Percentiles rank a stretch among this genome's conserved stretches.
Conservation (phyloP, 306 rosid species). For the Carpinus fangiana region DNA sequence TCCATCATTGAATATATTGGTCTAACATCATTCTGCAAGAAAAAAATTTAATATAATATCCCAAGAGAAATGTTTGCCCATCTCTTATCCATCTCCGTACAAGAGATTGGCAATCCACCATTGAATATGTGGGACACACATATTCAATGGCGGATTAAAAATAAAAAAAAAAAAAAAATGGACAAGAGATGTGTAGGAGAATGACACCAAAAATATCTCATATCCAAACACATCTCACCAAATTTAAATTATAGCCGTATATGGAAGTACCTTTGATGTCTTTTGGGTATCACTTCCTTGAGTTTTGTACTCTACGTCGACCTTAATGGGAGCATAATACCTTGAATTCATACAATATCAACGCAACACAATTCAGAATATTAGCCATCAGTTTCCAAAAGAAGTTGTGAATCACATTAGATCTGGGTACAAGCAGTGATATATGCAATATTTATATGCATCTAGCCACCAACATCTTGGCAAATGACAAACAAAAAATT, state of each 20-base stretch:
- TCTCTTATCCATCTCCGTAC: too few species aligned
- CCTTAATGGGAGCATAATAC: constrained; percentile 76
- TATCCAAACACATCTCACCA: constrained; percentile 1
- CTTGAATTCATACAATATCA: constrained; percentile 36
- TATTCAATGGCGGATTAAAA: too few species aligned
- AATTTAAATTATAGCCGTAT: constrained; percentile 20
- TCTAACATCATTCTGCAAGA: too few species aligned
- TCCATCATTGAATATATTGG: too few species aligned
- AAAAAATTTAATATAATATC: too few species aligned
- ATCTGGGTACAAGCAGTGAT: constrained; percentile 11
- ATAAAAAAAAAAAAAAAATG: too few species aligned
- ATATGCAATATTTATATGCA: neutral
- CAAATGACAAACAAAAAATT: too few species aligned
- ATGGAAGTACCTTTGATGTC: constrained; percentile 47
- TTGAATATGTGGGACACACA: too few species aligned
- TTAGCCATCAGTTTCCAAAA: constrained; percentile 4
- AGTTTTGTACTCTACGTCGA: constrained; percentile 58
- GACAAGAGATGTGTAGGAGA: too few species aligned
- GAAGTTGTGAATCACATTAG: neutral
- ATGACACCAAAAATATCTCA: neutral
- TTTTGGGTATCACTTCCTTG: constrained; percentile 49
- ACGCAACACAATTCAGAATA: constrained; percentile 10
- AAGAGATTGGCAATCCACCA: too few species aligned
- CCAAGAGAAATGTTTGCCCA: neutral
- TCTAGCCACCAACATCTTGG: neutral